These are phyloP conservation scores for Eragrostis nindensis DNA, from an alignment of 176 grass and related monocot genomes.

Conservation along the genomic window DNA sequence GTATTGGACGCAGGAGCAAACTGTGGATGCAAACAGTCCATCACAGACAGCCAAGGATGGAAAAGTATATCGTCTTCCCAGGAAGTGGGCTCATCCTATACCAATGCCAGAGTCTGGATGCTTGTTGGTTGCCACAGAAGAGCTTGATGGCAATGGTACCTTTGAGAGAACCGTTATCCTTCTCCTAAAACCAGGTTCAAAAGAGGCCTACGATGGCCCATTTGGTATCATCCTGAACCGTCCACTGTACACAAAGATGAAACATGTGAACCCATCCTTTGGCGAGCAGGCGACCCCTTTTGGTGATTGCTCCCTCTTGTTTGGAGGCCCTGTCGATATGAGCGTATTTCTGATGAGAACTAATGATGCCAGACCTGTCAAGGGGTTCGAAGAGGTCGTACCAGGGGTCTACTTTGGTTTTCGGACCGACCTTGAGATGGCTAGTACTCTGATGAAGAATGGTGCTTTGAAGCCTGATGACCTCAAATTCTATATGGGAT, in stretches of 20 bases:
- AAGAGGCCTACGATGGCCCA: constrained; percentile 61
- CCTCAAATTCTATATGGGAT: constrained; percentile 81
- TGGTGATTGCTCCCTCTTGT: constrained; percentile 69
- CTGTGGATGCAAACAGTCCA: constrained; percentile 44
- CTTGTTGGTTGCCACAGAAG: constrained; percentile 76
- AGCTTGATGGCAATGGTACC: constrained; percentile 67
- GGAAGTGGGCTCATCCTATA: constrained; percentile 86
- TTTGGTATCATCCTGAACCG: constrained; percentile 86
- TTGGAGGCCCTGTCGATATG: constrained; percentile 77
- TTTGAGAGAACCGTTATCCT: constrained; percentile 85
- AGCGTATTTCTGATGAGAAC: constrained; percentile 74
- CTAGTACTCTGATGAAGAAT: constrained; percentile 54
- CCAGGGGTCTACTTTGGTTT: constrained; percentile 71
- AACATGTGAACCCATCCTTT: constrained; percentile 65
- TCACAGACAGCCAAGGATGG: constrained; percentile 32
- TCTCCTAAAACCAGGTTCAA: constrained; percentile 70
- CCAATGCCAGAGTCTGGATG: constrained; percentile 80
- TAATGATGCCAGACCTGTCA: constrained; percentile 31
- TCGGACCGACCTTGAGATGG: constrained; percentile 67
- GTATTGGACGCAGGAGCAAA: constrained; percentile 49
- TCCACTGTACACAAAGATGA: constrained; percentile 80
- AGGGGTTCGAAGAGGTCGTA: constrained; percentile 75
- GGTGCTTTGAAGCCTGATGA: constrained; percentile 54
- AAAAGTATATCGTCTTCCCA: constrained; percentile 48
- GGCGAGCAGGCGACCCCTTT: constrained; percentile 51